Base-by-base conservation (phyloP, 176 grass and related monocot species). In the Calamus simplicifolius region DNA sequence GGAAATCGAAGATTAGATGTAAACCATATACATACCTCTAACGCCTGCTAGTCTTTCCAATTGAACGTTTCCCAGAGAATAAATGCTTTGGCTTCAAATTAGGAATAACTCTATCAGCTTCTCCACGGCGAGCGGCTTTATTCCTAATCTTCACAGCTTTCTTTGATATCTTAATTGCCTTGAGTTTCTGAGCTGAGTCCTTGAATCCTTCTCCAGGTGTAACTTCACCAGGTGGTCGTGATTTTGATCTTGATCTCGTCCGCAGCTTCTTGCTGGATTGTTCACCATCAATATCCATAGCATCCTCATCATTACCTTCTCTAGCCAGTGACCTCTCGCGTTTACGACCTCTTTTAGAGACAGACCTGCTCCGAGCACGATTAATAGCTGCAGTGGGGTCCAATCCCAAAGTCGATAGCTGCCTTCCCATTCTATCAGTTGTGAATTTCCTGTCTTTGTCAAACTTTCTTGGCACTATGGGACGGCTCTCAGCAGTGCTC, bases 61-160 rank as follows among this genome's bases (percentile, higher is more conserved):
- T 66, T 0, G 76, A 67, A 6, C 86, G 79, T 49, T 95, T 95
- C 19, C 85, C 90, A 64, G 90, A 86, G 70, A 84, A 95, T 16
- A 95, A 68, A 72, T 95, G 90, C 31, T 95, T 95, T 15, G 90
- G 90, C 53, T 82, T 89, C 86, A 95, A 69, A 18, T 79, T 89
- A 35, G 78, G 79, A 70, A 95, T 89, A 29, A 86, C 82, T 13
- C 90, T 84, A 19, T 95, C 90, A 0, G 62, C 85, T 77, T 95
- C 90, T 73, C 90, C 90, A 55, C 73, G 69, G 19, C 82, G 71
- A 61, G 85, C 90, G n/a, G 77, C 62, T 79, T 95, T 95, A 54
- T 89, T 95, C 74, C 90, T 86, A 3, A 72, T 31, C 79, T 16
- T 86, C 13, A 72, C 74, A 6, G 85, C 48, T 6, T 69, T 71